Conservation (phyloP, 192 early-diverging fungal species). For the Entomortierella beljakovae region DNA sequence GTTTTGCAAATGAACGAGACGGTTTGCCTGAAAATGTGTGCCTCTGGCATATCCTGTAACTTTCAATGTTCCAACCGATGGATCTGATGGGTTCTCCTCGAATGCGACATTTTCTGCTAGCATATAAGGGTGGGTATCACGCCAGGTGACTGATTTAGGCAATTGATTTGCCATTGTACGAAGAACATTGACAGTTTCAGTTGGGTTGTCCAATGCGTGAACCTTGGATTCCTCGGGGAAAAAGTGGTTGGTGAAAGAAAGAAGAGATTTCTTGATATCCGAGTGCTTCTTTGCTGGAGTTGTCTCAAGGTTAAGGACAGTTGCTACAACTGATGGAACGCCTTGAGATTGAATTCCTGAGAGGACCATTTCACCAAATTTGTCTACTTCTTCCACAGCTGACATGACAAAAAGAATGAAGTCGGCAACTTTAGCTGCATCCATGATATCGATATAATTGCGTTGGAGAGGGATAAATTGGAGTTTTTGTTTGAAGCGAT, state of each 20-base stretch:
- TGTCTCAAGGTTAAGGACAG: conserved; percentile 78
- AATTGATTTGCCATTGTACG: conserved; percentile 82
- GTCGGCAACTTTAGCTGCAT: conserved; percentile 93
- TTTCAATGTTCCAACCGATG: conserved; percentile 70
- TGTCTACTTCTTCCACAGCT: conserved; percentile 91
- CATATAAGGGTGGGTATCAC: conserved; percentile 90
- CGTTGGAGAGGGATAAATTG: conserved; percentile 84
- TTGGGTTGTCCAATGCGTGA: conserved; percentile 66
- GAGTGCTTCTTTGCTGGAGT: conserved; percentile 72
- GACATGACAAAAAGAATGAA: conserved; percentile 90
- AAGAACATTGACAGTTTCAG: conserved; percentile 74
- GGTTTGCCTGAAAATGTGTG: conserved; percentile 87
- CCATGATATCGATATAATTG: conserved; percentile 87
- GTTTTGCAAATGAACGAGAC: conserved; percentile 90
- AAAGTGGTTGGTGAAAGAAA: conserved; percentile 86
- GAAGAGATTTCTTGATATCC: conserved; percentile 87
- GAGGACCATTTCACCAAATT: conserved; percentile 89
- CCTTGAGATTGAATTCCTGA: conserved; percentile 91
- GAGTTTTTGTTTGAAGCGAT: conserved; percentile 92
- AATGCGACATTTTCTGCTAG: conserved; percentile 83
- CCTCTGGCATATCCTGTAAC: conserved; percentile 93
- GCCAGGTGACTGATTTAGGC: conserved; percentile 86
- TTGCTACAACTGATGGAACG: conserved; percentile 77
- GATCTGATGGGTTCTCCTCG: conserved; percentile 63
- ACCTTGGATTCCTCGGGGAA: conserved; percentile 88